Percentiles rank a stretch among this genome's conserved stretches.
Conservation (phyloP, 805 yeast genomes). For the Tanozyma kutaoensis region DNA sequence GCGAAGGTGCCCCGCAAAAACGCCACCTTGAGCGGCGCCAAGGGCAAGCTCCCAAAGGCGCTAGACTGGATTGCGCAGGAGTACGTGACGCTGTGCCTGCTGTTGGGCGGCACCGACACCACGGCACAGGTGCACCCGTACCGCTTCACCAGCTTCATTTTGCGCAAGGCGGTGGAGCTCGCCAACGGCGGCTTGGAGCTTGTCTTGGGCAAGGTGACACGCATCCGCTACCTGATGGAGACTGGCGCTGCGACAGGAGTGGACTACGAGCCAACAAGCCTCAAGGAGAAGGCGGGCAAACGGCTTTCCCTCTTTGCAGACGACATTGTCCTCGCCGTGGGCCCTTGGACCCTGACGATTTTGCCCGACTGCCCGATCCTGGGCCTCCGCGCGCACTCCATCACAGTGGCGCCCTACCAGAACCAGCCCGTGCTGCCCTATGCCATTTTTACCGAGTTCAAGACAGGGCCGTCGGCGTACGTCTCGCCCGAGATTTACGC, state of each 20-base stretch:
- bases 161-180: slow-evolving; percentile 62
- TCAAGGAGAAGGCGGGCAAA: slow-evolving; percentile 18
- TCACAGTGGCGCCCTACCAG: slow-evolving; percentile 71
- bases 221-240: slow-evolving; percentile 46
- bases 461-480: slow-evolving; percentile 49
- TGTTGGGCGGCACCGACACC: slow-evolving; percentile 70
- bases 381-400: slow-evolving; percentile 90
- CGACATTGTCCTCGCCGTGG: slow-evolving; percentile 74
- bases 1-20: slow-evolving; percentile 19
- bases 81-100: slow-evolving; percentile 59
- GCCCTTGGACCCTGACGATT: slow-evolving; percentile 94
- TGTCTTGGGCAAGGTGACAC: slow-evolving; percentile 71
- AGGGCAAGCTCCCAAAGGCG: slow-evolving; percentile 35
- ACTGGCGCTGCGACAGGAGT: slow-evolving; percentile 64
- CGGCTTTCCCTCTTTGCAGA: slow-evolving; percentile 30
- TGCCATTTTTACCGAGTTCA: slow-evolving; percentile 88
- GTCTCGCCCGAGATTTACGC: slow-evolving; percentile 94
- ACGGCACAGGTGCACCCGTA: slow-evolving; percentile 97
- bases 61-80: slow-evolving; percentile 66
- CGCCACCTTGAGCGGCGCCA: slow-evolving; percentile 1
- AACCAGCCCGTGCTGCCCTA: slow-evolving; percentile 71
- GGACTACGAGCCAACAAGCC: slow-evolving; percentile 38
- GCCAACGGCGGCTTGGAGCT: slow-evolving; percentile 68
- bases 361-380: slow-evolving; percentile 90
- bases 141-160: slow-evolving; percentile 74